phyloP scores from a whole-genome alignment of 768 basidiomycete species.

The Agaricus sinodeliciosus region DNA sequence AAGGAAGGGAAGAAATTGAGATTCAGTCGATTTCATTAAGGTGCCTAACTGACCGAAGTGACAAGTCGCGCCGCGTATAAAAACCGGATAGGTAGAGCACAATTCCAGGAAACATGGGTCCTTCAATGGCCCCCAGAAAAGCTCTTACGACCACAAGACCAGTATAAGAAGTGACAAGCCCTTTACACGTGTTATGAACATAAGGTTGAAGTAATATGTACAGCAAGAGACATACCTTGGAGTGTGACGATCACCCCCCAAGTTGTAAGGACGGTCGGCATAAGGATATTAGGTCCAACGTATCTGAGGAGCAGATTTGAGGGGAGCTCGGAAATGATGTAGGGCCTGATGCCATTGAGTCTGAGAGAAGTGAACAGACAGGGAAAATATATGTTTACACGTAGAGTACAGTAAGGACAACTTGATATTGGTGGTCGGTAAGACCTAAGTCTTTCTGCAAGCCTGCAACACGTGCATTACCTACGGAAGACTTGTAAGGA shows the following conservation, averaged over 20 bases:
- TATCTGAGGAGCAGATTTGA: slow-evolving; percentile 36
- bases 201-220: not conserved
- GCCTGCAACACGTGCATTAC: not conserved
- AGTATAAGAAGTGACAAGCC: slow-evolving; percentile 36
- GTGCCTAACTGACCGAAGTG: slow-evolving; percentile 19
- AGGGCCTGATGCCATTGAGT: slow-evolving; percentile 22
- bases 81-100: slow-evolving; percentile 36
- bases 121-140: slow-evolving; percentile 48
- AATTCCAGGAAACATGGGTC: slow-evolving; percentile 34
- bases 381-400: not conserved
- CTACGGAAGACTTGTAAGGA: no score
- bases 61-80: slow-evolving; percentile 28
- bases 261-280: slow-evolving; percentile 39
- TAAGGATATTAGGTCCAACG: slow-evolving; percentile 40
- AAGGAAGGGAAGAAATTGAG: not conserved
- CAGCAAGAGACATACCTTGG: slow-evolving; percentile 23
- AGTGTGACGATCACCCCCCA: slow-evolving; percentile 46
- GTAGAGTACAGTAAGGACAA: no score
- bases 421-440: not conserved
- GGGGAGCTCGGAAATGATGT: slow-evolving; percentile 42
- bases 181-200: slow-evolving; percentile 17
- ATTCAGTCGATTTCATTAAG: no score
- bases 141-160: slow-evolving; percentile 45
- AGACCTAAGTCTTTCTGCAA: not conserved
- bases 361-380: no score